Conservation (phyloP, 202 grass and related monocot species). For the Zoysia matrella region DNA sequence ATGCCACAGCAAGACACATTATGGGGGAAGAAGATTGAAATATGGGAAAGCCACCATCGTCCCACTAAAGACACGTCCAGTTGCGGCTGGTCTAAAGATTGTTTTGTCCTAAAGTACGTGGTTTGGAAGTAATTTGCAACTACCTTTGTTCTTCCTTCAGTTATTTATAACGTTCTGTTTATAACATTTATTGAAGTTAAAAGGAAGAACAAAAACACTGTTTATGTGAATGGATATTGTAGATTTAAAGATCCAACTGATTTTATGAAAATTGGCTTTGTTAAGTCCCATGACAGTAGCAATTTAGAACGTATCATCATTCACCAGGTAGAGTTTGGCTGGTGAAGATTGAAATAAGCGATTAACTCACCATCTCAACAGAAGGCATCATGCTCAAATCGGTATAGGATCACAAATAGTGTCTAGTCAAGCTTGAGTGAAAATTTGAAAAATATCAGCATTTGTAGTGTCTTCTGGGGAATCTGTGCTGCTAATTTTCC, state of each 20-base stretch:
- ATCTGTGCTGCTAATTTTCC: not conserved
- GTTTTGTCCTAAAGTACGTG: constrained; percentile 74
- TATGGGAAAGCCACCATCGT: constrained; percentile 55
- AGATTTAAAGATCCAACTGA: not conserved
- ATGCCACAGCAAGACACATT: constrained; percentile 62
- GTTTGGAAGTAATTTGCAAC: not conserved
- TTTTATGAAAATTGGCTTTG: not conserved
- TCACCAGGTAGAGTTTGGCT: not conserved
- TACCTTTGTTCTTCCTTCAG: constrained; percentile 5
- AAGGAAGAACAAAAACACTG: not conserved
- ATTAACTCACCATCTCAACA: not conserved
- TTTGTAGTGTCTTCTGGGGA: constrained; percentile 8
- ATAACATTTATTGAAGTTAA: constrained; percentile 2
- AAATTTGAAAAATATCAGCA: not conserved
- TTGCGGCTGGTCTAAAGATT: constrained; percentile 27
- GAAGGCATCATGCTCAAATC: not conserved
- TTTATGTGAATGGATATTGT: constrained; percentile 34
- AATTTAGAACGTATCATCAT: constrained; percentile 4
- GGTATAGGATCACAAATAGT: not conserved
- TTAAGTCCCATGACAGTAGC: not conserved
- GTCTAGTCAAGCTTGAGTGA: constrained; percentile 9
- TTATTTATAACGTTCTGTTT: constrained; percentile 28
- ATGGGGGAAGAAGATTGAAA: constrained; percentile 51
- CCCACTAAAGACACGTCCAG: constrained; percentile 43
- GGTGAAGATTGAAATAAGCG: constrained; percentile 3